These are phyloP conservation scores for fission yeast (Schizosaccharomyces pombe) DNA, from an alignment of 805 yeast species.

Conservation along the genomic window DNA sequence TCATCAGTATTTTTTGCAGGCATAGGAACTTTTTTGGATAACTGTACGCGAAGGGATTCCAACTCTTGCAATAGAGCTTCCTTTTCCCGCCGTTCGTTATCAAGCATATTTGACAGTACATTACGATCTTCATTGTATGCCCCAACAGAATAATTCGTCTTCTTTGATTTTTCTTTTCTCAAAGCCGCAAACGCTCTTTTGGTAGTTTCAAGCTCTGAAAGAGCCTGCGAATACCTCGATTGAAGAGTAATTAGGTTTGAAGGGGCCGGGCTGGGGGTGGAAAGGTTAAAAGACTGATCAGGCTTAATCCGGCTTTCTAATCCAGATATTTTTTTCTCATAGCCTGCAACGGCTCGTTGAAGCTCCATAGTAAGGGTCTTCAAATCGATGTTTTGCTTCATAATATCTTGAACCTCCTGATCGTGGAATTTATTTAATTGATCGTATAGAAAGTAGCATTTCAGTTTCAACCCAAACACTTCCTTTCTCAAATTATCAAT, in stretches of 20 bases:
- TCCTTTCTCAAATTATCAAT: slow-evolving; percentile 12
- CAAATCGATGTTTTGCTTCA: slow-evolving; percentile 11
- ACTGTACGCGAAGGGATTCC: slow-evolving; percentile 1
- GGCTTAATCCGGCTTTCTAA: slow-evolving; percentile 6
- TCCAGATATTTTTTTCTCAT: slow-evolving; percentile 8
- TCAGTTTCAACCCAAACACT: slow-evolving; percentile 11
- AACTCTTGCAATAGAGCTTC: not conserved
- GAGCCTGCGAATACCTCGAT: not conserved
- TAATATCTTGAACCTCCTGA: slow-evolving; percentile 9
- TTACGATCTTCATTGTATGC: not conserved
- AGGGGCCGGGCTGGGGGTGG: too few species aligned
- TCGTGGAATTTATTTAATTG: slow-evolving; percentile 11
- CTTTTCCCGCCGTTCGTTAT: not conserved
- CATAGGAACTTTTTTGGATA: not conserved
- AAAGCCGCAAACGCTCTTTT: not conserved
- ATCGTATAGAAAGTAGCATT: slow-evolving; percentile 10
- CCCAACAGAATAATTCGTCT: not conserved
- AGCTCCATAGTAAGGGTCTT: slow-evolving; percentile 9
- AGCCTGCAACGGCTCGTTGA: slow-evolving; percentile 9
- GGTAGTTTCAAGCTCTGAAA: not conserved
- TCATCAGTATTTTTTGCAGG: not conserved
- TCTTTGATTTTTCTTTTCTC: not conserved
- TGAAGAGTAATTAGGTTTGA: not conserved
- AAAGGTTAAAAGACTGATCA: not conserved
- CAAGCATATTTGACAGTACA: not conserved